A percentile compares a stretch with the other conserved stretches of the same genome.
Conservation (phyloP, 345 rosid genomes). For the Angophora floribunda region DNA sequence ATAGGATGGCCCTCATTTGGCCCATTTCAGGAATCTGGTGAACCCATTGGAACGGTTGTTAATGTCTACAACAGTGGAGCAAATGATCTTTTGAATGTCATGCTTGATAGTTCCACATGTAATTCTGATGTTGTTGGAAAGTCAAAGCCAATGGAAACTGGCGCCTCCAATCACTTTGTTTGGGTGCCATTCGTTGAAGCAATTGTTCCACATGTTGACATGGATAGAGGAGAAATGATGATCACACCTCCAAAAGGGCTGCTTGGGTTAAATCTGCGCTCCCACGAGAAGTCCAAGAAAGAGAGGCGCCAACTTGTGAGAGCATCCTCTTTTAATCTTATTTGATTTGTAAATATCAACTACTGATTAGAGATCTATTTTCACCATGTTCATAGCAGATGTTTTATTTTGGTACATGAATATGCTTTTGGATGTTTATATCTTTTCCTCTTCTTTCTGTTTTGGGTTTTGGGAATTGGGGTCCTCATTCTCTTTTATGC, state of each 20-base stretch:
- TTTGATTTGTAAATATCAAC: background rate
- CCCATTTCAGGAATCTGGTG: slow-evolving; percentile 56
- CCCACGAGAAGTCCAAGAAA: slow-evolving; percentile 73
- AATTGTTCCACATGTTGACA: slow-evolving; percentile 81
- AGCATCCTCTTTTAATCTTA: slow-evolving; percentile 6
- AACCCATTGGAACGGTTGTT: slow-evolving; percentile 70
- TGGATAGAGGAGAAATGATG: slow-evolving; percentile 54
- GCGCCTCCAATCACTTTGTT: slow-evolving; percentile 36
- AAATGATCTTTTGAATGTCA: slow-evolving; percentile 69
- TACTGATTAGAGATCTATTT: background rate
- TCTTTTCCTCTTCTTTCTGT: background rate
- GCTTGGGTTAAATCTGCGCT: slow-evolving; percentile 61
- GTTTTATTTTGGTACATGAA: background rate
- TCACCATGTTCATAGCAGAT: background rate
- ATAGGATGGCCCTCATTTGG: background rate
- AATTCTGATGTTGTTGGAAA: slow-evolving; percentile 23
- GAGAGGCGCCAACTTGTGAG: slow-evolving; percentile 95
- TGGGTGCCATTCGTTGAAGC: slow-evolving; percentile 90
- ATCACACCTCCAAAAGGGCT: slow-evolving; percentile 92
- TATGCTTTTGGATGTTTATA: background rate
- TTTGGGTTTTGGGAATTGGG: background rate
- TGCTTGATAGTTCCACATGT: slow-evolving; percentile 33
- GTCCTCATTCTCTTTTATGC: background rate
- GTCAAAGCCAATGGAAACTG: slow-evolving; percentile 14
- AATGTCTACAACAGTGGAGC: slow-evolving; percentile 73